A percentile compares a stretch with the other conserved stretches of the same genome.
Evolutionary conservation across 2,329 filamentous ascomycete species (phyloP).

Genomic region (Microsporum canis): DNA sequence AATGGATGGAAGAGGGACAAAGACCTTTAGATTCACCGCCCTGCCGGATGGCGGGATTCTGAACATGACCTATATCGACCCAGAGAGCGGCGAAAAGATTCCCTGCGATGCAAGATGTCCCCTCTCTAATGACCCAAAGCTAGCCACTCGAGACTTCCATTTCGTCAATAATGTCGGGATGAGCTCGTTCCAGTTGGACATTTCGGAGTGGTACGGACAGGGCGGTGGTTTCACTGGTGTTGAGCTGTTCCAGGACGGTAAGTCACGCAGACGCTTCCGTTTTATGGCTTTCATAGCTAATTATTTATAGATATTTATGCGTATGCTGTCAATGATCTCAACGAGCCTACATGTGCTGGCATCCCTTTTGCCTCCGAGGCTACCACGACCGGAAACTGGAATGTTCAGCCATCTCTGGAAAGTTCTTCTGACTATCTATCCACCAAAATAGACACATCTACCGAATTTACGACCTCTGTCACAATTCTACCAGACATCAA

Average conservation of each 20-base stretch:
- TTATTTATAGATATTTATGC: conserved; percentile 54
- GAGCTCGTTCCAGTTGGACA: conserved; percentile 72
- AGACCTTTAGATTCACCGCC: conserved; percentile 76
- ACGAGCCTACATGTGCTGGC: conserved; percentile 69
- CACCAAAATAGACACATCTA: conserved; percentile 49
- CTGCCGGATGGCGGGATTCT: conserved; percentile 84
- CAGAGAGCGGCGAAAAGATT: conserved; percentile 51
- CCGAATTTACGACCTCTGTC: conserved; percentile 53
- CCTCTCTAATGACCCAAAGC: conserved; percentile 57
- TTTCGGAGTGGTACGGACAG: conserved; percentile 74
- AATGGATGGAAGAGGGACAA: conserved; percentile 71
- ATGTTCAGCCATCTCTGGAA: conserved; percentile 51
- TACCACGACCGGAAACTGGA: conserved; percentile 64
- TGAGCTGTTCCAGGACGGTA: conserved; percentile 67
- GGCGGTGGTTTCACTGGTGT: conserved; percentile 80
- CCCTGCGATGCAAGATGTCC: conserved; percentile 76
- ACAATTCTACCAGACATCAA: conserved; percentile 74
- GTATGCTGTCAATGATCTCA: conserved; percentile 78
- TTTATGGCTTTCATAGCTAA: conserved; percentile 7
- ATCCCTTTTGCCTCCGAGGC: conserved; percentile 54
- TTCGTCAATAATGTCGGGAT: conserved; percentile 85
- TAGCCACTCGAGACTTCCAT: conserved; percentile 73
- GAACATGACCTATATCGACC: conserved; percentile 84
- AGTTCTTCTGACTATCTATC: conserved; percentile 66
- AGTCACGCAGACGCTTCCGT: conserved; percentile 7